phyloP scores from a whole-genome alignment of 73 alveolate genomes.

The Symbiodinium natans region DNA sequence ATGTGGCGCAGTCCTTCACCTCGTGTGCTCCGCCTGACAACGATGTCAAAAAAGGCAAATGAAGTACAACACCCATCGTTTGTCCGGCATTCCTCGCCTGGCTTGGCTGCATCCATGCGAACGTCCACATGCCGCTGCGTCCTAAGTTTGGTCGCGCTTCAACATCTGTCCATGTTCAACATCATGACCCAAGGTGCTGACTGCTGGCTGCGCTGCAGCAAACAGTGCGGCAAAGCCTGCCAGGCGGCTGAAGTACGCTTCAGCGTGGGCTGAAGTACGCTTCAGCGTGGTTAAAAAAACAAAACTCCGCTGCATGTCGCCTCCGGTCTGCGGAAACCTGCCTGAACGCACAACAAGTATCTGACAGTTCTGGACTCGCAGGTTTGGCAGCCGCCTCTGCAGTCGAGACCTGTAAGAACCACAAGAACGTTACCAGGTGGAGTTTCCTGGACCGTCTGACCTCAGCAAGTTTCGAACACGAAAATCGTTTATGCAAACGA shows the following conservation, averaged over 20 bases:
- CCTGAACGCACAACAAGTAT: no score
- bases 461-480: background rate
- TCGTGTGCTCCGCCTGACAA: no score
- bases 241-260: background rate
- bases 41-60: no score
- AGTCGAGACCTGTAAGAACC: background rate
- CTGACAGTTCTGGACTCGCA: background rate
- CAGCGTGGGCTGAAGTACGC: background rate
- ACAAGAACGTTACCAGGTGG: background rate
- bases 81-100: no score
- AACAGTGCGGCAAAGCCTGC: constrained; percentile 1
- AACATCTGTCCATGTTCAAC: no score
- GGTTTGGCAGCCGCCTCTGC: background rate
- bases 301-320: background rate
- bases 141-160: background rate
- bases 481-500: no score
- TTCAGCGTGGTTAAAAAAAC: background rate
- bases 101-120: no score
- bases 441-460: constrained; percentile 3
- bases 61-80: no score
- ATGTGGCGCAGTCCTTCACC: no score
- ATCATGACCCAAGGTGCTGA: background rate
- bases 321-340: background rate
- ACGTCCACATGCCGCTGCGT: background rate
- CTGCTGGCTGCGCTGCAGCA: constrained; percentile 27